Conservation (phyloP, 352 stramenopile species). For the Globisporangium megalacanthum region DNA sequence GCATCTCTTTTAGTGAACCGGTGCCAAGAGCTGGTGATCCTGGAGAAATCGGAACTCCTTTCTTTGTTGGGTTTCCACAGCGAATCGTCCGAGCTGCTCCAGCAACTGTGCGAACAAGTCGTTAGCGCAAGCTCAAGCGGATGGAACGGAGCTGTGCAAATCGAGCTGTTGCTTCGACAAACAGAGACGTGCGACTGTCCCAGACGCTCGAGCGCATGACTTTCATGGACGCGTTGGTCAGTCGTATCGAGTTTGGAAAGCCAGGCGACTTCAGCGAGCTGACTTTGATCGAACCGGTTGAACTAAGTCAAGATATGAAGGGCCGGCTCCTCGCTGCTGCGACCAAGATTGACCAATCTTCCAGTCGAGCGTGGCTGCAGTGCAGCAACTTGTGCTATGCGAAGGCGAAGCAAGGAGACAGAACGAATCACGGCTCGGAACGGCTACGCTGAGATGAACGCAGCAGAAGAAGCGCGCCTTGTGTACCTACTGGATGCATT, state of each 20-base stretch:
- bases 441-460: conserved; percentile 44
- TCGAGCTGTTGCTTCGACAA: conserved; percentile 26
- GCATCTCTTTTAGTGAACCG: neutral
- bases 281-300: conserved; percentile 15
- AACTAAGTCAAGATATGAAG: conserved; percentile 8
- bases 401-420: conserved; percentile 31
- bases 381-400: conserved; percentile 77
- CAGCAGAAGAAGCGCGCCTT: conserved; percentile 35
- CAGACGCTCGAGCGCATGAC: conserved; percentile 16
- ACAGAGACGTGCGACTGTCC: conserved; percentile 11
- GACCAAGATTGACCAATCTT: conserved; percentile 28
- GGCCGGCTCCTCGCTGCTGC: conserved; percentile 20
- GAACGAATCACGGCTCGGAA: conserved; percentile 36
- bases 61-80: conserved; percentile 23
- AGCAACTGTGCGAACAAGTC: conserved; percentile 18
- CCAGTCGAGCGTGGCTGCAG: conserved; percentile 41
- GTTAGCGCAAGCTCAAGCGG: neutral
- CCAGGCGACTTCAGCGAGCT: too few relatives aligned
- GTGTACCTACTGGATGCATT: conserved; percentile 34
- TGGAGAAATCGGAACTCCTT: conserved; percentile 40
- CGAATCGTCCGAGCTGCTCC: conserved; percentile 25
- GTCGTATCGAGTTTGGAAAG: neutral
- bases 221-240: neutral
- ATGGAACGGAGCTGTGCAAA: neutral
- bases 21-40: conserved; percentile 6